These are phyloP conservation scores for Parafenestella ontariensis DNA, from an alignment of 2,329 filamentous ascomycete species.

Conservation along the genomic window DNA sequence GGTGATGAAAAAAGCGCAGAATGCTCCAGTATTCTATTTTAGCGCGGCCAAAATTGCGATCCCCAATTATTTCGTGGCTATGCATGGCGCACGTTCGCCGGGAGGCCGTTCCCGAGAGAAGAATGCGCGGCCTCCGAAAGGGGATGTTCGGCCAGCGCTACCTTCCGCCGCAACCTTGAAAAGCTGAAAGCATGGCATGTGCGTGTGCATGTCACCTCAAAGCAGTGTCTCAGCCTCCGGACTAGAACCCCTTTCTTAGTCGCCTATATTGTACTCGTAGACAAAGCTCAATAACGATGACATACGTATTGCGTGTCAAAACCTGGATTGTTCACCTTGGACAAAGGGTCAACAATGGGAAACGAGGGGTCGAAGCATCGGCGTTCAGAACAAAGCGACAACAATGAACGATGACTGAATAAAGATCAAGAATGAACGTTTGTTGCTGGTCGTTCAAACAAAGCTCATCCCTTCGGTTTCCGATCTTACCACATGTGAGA, in stretches of 20 bases:
- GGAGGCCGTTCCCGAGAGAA: background rate
- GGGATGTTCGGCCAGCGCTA: background rate
- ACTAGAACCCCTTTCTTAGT: no score
- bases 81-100: background rate
- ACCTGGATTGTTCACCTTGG: no score
- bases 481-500: no score
- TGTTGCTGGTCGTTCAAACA: background rate
- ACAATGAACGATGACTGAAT: no score
- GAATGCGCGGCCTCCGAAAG: background rate
- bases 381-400: no score
- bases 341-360: no score
- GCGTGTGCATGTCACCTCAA: background rate
- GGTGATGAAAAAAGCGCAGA: background rate
- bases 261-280: no score
- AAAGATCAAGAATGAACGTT: background rate
- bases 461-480: background rate
- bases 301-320: no score
- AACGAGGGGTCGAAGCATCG: no score
- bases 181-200: background rate
- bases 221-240: no score
- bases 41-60: background rate
- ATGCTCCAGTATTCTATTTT: background rate
- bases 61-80: background rate
- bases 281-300: no score
- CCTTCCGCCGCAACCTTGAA: background rate